These are phyloP conservation scores for Neurospora pannonica DNA, from an alignment of 495 filamentous ascomycete genomes.

Conservation along the genomic window DNA sequence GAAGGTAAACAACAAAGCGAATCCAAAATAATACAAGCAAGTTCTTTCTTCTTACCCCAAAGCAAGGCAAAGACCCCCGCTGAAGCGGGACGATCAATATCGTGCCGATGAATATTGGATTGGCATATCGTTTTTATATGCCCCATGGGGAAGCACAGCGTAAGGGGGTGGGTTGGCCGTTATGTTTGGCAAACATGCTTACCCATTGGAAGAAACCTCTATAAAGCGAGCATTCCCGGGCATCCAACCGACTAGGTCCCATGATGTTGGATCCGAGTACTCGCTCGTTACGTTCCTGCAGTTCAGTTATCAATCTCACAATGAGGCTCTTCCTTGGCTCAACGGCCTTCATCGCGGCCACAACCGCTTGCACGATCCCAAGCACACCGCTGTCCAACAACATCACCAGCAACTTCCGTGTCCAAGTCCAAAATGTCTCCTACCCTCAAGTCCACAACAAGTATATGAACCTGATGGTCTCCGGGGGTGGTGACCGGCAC, in stretches of 20 bases:
- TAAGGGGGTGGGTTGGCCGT: not conserved
- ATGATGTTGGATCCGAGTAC: not conserved
- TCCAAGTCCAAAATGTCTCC: conserved; percentile 42
- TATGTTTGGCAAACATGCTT: not conserved
- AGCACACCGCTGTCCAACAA: conserved; percentile 21
- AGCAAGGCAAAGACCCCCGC: not conserved
- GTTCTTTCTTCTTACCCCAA: not conserved
- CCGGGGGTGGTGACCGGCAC: conserved; percentile 42
- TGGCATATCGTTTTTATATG: not conserved
- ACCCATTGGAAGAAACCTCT: not conserved
- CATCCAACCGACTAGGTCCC: not conserved
- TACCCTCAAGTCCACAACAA: conserved; percentile 39
- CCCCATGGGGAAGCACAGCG: not conserved
- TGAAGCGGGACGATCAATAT: not conserved
- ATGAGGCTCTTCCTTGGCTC: not conserved
- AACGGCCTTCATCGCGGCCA: conserved; percentile 18
- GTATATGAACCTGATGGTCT: conserved; percentile 40
- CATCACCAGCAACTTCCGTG: conserved; percentile 33
- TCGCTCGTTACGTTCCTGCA: not conserved
- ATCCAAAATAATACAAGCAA: no score
- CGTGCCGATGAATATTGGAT: not conserved
- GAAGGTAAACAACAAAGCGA: not conserved
- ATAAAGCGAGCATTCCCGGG: not conserved
- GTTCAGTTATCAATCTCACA: not conserved
- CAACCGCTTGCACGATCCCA: conserved; percentile 31